Evolutionary conservation across 495 filamentous ascomycete species (phyloP).

Genomic region (Penicillium angulare): DNA sequence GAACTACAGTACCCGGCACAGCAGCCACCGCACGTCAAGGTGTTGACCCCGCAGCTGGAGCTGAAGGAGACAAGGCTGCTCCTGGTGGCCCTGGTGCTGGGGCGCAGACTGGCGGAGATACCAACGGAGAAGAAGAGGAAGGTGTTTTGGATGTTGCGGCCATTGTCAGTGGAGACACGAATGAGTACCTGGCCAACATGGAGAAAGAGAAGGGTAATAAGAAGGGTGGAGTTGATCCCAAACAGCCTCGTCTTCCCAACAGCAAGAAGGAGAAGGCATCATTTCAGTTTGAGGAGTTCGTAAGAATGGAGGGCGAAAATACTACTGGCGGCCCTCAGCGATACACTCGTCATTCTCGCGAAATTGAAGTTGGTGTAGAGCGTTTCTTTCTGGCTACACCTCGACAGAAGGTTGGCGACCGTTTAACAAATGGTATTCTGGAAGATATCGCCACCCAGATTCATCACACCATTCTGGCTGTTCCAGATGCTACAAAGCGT

Average conservation of each 20-base stretch:
- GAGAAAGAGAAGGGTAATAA: slow-evolving; percentile 84
- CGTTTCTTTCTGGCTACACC: slow-evolving; percentile 73
- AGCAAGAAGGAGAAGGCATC: slow-evolving; percentile 70
- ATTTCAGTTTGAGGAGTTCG: slow-evolving; percentile 81
- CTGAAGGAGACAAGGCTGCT: slow-evolving; percentile 29
- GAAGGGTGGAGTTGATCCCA: slow-evolving; percentile 50
- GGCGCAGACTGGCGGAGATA: slow-evolving; percentile 47
- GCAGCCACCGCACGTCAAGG: slow-evolving; percentile 47
- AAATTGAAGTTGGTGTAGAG: slow-evolving; percentile 85
- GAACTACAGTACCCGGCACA: slow-evolving; percentile 55
- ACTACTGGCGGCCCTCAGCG: slow-evolving; percentile 24
- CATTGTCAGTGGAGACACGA: slow-evolving; percentile 91
- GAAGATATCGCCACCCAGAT: slow-evolving; percentile 78
- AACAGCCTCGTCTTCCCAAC: slow-evolving; percentile 73
- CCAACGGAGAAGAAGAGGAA: slow-evolving; percentile 61
- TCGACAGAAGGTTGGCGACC: slow-evolving; percentile 27
- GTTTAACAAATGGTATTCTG: slow-evolving; percentile 61
- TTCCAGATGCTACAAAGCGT: slow-evolving; percentile 76
- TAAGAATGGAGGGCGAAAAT: slow-evolving; percentile 51
- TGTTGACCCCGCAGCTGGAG: slow-evolving; percentile 57
- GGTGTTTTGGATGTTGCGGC: slow-evolving; percentile 92
- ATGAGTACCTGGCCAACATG: slow-evolving; percentile 84
- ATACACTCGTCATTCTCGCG: slow-evolving; percentile 50
- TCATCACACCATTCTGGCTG: slow-evolving; percentile 73
- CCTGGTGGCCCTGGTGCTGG: slow-evolving; percentile 52